Base-by-base conservation (phyloP, 805 yeast genomes). In the Kodamaea kaohsiungensis region DNA sequence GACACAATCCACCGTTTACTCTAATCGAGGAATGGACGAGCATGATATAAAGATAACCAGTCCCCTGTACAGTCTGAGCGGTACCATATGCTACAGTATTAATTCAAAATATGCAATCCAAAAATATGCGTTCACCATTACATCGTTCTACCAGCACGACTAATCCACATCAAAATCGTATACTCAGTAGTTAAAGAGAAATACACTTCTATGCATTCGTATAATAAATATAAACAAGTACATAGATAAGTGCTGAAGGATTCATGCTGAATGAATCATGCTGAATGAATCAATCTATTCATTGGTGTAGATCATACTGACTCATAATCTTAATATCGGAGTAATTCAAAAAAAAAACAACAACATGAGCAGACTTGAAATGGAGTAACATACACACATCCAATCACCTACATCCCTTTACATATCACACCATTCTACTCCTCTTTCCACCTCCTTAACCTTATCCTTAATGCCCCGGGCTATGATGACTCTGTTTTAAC, bases 1-100 rank as follows among this genome's bases (percentile, higher is more conserved):
- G 70, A 73, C n/a, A 65, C 61, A 39, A 73, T 82, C 52, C 84
- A 80, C 57, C 78, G 86, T 53, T 73, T 82, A 73, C 71, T 81
- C 42, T 52, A 47, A 38, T 6, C 6, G 25, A 22, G 39, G 18
- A 12, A 27, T 45, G 18, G 9, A 45, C 35, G 19, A 17, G 45
- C 19, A 40, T 16, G 43, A 35, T 39, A 39, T 7, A 16, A 30
- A 5, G 35, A 30, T 12, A 30, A 12, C 13, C 35, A 30, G 13
- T 30, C 10, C 35, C 3, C 25, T 22, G 25, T 22, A 22, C 25
- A 22, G 25, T 22, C 6, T 22, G 25, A 22, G 6, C 25, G 25
- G 25, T 22, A 30, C 35, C 35, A 30, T 30, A 30, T 30, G 35
- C 6, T 30, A 4, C 35, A 30, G 35, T 30, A 30, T 30, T 30